Percentiles rank a stretch among this genome's conserved stretches.
Conservation (phyloP, 805 yeast species). For the Wickerhamiella bombiphila region DNA sequence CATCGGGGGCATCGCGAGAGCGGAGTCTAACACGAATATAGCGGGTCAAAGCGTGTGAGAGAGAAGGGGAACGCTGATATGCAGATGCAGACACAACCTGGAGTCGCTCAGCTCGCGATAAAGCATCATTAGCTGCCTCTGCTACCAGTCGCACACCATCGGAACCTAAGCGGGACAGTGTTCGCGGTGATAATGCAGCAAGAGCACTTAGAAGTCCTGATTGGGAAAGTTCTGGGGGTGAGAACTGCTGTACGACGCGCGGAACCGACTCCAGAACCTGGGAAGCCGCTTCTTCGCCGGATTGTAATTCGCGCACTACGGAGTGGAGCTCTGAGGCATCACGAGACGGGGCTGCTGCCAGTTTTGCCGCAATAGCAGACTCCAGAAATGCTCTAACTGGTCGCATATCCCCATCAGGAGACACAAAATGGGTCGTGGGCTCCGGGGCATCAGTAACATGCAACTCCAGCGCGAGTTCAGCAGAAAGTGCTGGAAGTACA, state of each 20-base stretch:
- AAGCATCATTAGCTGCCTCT: constrained; percentile 5
- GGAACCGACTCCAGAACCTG: background rate
- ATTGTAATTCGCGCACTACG: background rate
- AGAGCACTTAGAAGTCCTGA: constrained; percentile 1
- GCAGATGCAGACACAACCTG: constrained; percentile 3
- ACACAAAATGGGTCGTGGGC: background rate
- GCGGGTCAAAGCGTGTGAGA: constrained; percentile 4
- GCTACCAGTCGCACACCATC: constrained; percentile 3
- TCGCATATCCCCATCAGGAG: background rate
- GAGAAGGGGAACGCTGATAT: constrained; percentile 1
- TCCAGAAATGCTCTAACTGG: background rate
- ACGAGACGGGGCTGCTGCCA: background rate
- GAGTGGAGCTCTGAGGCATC: background rate
- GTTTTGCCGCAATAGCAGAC: background rate
- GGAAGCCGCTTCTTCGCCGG: background rate
- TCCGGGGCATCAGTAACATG: background rate
- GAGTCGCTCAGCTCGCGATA: constrained; percentile 8
- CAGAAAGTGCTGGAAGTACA: background rate
- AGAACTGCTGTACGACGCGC: background rate
- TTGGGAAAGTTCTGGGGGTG: constrained; percentile 2
- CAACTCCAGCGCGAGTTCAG: background rate
- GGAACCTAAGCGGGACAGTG: background rate
- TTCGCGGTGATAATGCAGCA: background rate
- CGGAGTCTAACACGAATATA: constrained; percentile 6
- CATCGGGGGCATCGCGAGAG: constrained; percentile 1